Base-by-base conservation (phyloP, 2,329 filamentous ascomycete species). In the Onygenales sp. region DNA sequence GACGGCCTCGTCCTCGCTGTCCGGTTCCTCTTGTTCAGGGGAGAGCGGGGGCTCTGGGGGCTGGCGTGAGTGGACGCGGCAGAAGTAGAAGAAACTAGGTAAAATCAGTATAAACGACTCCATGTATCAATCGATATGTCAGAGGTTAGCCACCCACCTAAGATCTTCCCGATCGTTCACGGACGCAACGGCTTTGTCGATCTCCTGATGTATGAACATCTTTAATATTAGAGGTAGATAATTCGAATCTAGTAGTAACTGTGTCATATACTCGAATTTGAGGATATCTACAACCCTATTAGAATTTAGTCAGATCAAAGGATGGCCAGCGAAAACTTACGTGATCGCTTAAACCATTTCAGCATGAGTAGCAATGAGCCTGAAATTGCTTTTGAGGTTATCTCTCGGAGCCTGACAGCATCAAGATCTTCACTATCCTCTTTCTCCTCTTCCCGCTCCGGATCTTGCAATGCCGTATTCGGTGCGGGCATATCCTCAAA, bases 261-360 rank as follows among this genome's bases (percentile, higher is more conserved):
- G 93, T 0, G 90, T 92, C 64, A 98, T 75, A 64, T 96, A 97
- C 71, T 98, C 93, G 61, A 93, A 96, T 66, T 96, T 95, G 59
- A 98, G 75, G 32, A 97, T 81, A 66, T 98, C 89, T 94, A 47
- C 5, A 44, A 41, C 11, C 9, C 33, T 36, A 49, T 56, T 55
- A 56, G 53, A 32, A 51, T 7, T 38, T 27, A 5, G 14, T 46
- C 21, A 39, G 13, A 38, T 48, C n/a, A 53, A 53, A 50, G 21
- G 3, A 43, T 10, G 10, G 14, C 7, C 27, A 8, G 9, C 45
- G 49, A 45, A 32, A 36, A 76, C 88, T 76, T 75, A 94, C 89
- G 93, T 54, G 90, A 96, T 52, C 95, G 76, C 68, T 95, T 94
- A 63, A 97, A 86, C 93, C 93, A 98, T 70, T 97, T 98, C 56